Evolutionary conservation across 345 rosid species (phyloP).

Genomic region (Pistacia integerrima): DNA sequence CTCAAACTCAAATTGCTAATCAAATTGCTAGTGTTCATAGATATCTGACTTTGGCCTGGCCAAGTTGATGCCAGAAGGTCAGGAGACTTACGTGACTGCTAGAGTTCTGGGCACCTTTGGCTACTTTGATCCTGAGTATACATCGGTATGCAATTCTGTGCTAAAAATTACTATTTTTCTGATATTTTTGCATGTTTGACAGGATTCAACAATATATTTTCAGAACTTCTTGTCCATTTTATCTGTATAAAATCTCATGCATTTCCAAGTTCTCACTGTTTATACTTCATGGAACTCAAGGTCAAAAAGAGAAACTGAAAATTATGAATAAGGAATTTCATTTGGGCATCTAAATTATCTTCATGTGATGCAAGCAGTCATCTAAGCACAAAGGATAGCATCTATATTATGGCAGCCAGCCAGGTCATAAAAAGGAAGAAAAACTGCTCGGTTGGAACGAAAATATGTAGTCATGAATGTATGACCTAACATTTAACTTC

Average conservation of each 20-base stretch:
- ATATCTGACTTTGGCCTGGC: constrained; percentile 98
- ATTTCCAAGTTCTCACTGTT: neutral
- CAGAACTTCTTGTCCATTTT: neutral
- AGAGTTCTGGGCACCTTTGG: constrained; percentile 97
- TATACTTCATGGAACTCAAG: neutral
- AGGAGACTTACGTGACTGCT: constrained; percentile 79
- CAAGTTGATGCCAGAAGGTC: constrained; percentile 94
- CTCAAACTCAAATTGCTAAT: constrained; percentile 22
- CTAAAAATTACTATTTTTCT: neutral
- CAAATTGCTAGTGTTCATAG: constrained; percentile 31
- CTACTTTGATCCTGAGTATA: constrained; percentile 95
- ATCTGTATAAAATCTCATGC: neutral
- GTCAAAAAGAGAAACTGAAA: neutral
- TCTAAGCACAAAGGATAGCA: neutral
- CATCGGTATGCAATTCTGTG: constrained; percentile 58
- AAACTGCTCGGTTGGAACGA: neutral
- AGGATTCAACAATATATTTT: neutral
- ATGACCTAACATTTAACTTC: neutral
- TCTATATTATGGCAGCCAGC: neutral
- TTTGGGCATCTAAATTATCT: neutral
- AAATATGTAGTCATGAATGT: no score
- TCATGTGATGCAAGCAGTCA: neutral
- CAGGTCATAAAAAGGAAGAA: neutral
- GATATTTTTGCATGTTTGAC: neutral
- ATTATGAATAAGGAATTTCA: neutral